Base-by-base conservation (phyloP, 345 rosid genomes). In the Aurinia saxatilis region DNA sequence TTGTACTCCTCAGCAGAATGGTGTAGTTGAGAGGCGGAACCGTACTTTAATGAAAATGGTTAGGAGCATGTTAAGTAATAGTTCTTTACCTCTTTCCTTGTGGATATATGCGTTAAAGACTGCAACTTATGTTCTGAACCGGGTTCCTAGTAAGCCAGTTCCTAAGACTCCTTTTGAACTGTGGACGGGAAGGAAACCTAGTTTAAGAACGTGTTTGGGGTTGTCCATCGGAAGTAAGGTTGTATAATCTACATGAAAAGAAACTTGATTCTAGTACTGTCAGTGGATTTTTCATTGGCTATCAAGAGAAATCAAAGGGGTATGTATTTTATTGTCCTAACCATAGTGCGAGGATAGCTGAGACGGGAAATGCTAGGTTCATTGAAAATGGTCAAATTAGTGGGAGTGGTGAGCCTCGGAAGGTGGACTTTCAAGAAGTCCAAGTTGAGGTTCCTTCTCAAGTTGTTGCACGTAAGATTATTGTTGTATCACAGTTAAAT, bases 221-320 rank as follows among this genome's bases (percentile, higher is more conserved):
- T 49, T 63, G 6, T 0, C 57, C 10, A 7, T 12, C 50, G 36
- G 2, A 63, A 48, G 35, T 21, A 47, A 46, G 23, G 10, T 1
- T 14, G 12, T 45, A 59, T 4, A 42, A 0, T 25, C 65, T 4
- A 59, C 35, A 59, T 59, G 65, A 59, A 59, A 59, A 59, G 7
- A 59, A 59, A 31, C 29, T 42, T 21, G 38, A 44, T 5, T 42
- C 12, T 3, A n/a, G 34, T 5, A 60, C 29, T 7, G 10, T 9
- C 29, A 60, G 10, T 60, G 37, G 34, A 27, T 59, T 10, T 60
- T 60, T 60, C 11, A 44, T 60, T 60, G 27, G 65, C 9, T 61
- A 44, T 42, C 36, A 37, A 1, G 34, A 61, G 47, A 35, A 47
- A 6, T 61, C 6, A 1, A 61, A 61, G 19, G 35, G 65, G 15